These are phyloP conservation scores for Geotrichum histeridarum DNA, from an alignment of 1,139 yeast species.

Conservation along the genomic window DNA sequence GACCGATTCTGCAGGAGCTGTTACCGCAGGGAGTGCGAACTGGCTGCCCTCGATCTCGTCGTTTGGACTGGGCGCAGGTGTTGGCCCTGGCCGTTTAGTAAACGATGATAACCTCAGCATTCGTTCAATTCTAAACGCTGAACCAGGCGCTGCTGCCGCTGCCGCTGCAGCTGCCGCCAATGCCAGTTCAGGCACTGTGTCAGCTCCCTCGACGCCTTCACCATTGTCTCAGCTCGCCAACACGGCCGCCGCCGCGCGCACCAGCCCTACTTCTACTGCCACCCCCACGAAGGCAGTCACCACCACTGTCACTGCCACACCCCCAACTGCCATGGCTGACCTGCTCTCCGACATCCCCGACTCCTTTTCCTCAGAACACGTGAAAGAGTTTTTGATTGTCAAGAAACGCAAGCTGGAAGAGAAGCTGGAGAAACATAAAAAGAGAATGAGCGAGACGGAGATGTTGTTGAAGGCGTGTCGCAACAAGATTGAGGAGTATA, in stretches of 20 bases:
- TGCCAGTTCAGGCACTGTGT: neutral
- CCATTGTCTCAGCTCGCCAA: no score
- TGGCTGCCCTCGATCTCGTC: slow-evolving; percentile 16
- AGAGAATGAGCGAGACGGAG: slow-evolving; percentile 17
- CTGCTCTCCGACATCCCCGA: slow-evolving; percentile 21
- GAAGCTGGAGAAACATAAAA: slow-evolving; percentile 14
- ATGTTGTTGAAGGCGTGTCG: slow-evolving; percentile 17
- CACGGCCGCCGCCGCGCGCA: no score
- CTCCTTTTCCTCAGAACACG: slow-evolving; percentile 14
- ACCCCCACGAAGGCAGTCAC: neutral
- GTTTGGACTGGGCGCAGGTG: slow-evolving; percentile 2
- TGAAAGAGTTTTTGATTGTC: slow-evolving; percentile 17
- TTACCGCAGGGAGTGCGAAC: neutral
- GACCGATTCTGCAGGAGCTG: neutral
- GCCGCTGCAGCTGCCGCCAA: neutral
- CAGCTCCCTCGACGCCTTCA: neutral
- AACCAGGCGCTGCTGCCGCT: slow-evolving; percentile 6
- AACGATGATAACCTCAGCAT: slow-evolving; percentile 16
- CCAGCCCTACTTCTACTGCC: neutral
- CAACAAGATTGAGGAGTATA: slow-evolving; percentile 16
- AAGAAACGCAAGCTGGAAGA: slow-evolving; percentile 20
- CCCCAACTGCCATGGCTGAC: slow-evolving; percentile 15
- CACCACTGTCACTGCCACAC: neutral
- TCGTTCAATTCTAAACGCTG: slow-evolving; percentile 17
- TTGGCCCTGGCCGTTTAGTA: neutral